phyloP scores from a whole-genome alignment of 164 flowering plant genomes.

The Vitis labrusca region DNA sequence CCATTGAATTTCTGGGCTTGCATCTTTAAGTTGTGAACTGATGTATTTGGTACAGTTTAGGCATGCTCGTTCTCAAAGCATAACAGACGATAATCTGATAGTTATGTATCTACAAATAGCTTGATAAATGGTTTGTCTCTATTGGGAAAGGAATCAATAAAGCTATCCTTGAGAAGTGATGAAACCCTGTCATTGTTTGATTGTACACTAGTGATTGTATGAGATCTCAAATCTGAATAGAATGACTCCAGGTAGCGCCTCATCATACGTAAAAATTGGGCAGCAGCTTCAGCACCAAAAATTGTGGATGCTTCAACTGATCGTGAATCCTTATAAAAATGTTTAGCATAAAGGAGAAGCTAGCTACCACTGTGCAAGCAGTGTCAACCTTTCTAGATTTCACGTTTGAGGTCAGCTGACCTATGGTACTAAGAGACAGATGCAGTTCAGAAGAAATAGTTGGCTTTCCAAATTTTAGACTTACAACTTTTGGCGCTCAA shows the following conservation, averaged over 20 bases:
- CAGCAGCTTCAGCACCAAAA: conserved; percentile 64
- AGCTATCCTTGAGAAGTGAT: conserved; percentile 90
- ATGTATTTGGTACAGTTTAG: not conserved
- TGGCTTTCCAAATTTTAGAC: too few relatives aligned
- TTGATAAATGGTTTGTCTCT: conserved; percentile 75
- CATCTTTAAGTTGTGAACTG: not conserved
- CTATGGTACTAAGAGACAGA: too few relatives aligned
- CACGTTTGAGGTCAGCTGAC: too few relatives aligned
- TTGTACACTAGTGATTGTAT: conserved; percentile 90
- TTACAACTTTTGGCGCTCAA: too few relatives aligned
- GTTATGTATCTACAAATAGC: conserved; percentile 83
- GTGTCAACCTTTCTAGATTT: too few relatives aligned
- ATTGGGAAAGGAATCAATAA: conserved; percentile 75
- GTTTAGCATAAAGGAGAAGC: too few relatives aligned
- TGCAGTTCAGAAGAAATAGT: too few relatives aligned
- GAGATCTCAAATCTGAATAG: conserved; percentile 68
- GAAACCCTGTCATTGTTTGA: conserved; percentile 91
- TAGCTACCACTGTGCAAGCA: too few relatives aligned
- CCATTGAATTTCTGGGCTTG: not conserved
- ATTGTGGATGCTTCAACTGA: too few relatives aligned
- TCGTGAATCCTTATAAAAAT: too few relatives aligned
- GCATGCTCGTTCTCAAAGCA: conserved; percentile 50
- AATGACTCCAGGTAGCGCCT: conserved; percentile 75
- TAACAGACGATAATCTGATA: conserved; percentile 71
- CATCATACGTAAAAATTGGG: conserved; percentile 17